Evolutionary conservation across 2,329 filamentous ascomycete species (phyloP).

Genomic region (Tolypocladium endophyticum): DNA sequence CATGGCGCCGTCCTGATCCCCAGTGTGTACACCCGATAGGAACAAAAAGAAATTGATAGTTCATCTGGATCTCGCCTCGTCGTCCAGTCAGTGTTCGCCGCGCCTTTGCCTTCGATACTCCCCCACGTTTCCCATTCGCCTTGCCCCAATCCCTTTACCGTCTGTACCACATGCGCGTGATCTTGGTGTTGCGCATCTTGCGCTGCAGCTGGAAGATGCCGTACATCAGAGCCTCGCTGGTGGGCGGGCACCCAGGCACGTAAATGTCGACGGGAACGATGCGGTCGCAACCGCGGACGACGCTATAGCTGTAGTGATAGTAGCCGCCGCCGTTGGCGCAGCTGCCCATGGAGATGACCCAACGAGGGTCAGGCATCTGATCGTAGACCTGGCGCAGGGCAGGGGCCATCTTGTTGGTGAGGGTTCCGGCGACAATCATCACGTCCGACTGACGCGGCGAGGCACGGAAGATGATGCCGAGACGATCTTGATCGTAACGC

Average conservation of each 20-base stretch:
- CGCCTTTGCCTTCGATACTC: neutral
- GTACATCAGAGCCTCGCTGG: conserved; percentile 53
- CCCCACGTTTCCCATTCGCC: neutral
- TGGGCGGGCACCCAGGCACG: conserved; percentile 62
- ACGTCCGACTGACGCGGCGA: conserved; percentile 82
- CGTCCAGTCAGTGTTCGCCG: neutral
- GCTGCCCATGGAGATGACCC: conserved; percentile 76
- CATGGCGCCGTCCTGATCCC: neutral
- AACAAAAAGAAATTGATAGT: neutral
- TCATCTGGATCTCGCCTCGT: neutral
- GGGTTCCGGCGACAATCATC: conserved; percentile 87
- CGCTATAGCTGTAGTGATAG: conserved; percentile 78
- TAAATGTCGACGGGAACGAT: conserved; percentile 74
- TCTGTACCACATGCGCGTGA: conserved; percentile 47
- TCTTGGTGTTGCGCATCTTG: conserved; percentile 57
- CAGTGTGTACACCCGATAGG: neutral
- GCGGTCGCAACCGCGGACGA: conserved; percentile 64
- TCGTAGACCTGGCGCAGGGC: conserved; percentile 86
- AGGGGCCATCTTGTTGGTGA: conserved; percentile 95
- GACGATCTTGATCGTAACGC: conserved; percentile 78
- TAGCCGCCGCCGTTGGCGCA: conserved; percentile 80
- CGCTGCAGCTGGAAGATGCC: conserved; percentile 67
- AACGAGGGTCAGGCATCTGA: conserved; percentile 87
- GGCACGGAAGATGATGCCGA: conserved; percentile 84
- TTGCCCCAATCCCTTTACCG: conserved; percentile 31